phyloP scores from a whole-genome alignment of 768 basidiomycete species.

The Hygrophorus russula region DNA sequence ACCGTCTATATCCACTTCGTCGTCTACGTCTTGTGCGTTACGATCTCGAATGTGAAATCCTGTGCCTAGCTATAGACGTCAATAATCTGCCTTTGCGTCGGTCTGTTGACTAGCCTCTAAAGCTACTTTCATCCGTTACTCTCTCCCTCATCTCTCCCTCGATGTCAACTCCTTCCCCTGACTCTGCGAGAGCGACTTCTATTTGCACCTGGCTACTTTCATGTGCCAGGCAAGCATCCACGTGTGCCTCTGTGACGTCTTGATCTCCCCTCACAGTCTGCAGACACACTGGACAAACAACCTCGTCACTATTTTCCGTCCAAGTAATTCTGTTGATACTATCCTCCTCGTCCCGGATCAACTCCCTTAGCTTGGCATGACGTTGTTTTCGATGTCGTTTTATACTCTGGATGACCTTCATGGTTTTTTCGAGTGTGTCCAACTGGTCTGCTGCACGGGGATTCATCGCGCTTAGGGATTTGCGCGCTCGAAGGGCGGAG shows the following conservation, averaged over 20 bases:
- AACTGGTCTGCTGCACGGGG: slow-evolving; percentile 9
- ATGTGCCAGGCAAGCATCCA: slow-evolving; percentile 68
- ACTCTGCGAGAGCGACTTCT: slow-evolving; percentile 24
- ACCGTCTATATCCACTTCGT: slow-evolving; percentile 73
- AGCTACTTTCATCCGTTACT: slow-evolving; percentile 33
- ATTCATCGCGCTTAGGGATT: slow-evolving; percentile 20
- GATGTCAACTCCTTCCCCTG: slow-evolving; percentile 18
- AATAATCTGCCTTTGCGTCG: background rate
- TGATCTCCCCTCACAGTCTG: slow-evolving; percentile 47
- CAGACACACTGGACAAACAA: slow-evolving; percentile 64
- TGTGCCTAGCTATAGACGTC: slow-evolving; percentile 40
- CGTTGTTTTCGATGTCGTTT: slow-evolving; percentile 62
- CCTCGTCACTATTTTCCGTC: slow-evolving; percentile 22
- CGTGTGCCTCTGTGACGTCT: slow-evolving; percentile 68
- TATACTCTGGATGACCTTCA: slow-evolving; percentile 49
- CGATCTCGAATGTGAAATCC: slow-evolving; percentile 60
- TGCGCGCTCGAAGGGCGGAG: slow-evolving; percentile 29
- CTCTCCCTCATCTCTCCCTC: slow-evolving; percentile 17
- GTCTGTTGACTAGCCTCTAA: slow-evolving; percentile 27
- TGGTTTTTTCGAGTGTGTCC: slow-evolving; percentile 27
- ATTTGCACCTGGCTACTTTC: slow-evolving; percentile 20
- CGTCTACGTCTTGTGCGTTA: slow-evolving; percentile 56
- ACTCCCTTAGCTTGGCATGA: slow-evolving; percentile 53
- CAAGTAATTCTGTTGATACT: slow-evolving; percentile 17
- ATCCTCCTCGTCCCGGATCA: slow-evolving; percentile 53